phyloP scores from a whole-genome alignment of 768 basidiomycete species.

The Pholiota microspora region DNA sequence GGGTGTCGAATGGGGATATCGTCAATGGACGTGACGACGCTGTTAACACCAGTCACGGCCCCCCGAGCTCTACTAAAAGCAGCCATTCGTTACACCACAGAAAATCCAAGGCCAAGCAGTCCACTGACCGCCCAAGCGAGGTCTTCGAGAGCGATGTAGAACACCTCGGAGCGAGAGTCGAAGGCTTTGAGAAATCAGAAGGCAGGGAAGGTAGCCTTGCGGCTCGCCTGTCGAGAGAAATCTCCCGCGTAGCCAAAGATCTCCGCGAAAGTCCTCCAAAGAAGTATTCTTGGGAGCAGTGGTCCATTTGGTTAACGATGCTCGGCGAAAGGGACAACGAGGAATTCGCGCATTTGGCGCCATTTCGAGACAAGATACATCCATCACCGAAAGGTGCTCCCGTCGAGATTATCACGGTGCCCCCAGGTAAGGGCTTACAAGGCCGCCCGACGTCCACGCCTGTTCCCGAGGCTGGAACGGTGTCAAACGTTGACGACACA shows the following conservation, averaged over 20 bases:
- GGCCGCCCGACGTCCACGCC: not conserved
- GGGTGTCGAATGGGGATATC: not conserved
- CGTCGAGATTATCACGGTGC: not conserved
- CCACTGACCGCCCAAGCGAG: not conserved
- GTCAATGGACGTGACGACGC: not conserved
- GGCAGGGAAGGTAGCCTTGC: constrained; percentile 25
- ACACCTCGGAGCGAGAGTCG: constrained; percentile 33
- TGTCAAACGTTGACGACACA: not conserved
- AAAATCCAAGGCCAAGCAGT: not conserved
- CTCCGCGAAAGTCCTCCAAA: constrained; percentile 22
- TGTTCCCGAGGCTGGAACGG: not conserved
- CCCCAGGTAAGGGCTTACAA: not conserved
- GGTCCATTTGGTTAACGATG: constrained; percentile 31
- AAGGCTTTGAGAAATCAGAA: constrained; percentile 25
- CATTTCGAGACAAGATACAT: not conserved
- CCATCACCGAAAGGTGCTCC: not conserved
- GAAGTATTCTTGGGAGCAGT: constrained; percentile 36
- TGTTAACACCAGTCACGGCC: not conserved
- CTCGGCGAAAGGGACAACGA: constrained; percentile 20
- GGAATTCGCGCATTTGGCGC: not conserved
- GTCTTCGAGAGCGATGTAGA: constrained; percentile 25
- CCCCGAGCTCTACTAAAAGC: not conserved
- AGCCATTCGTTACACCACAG: not conserved
- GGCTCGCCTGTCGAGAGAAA: constrained; percentile 28
- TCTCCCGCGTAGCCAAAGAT: constrained; percentile 29